Percentiles rank a stretch among this genome's conserved stretches.
Evolutionary conservation across 163 green algal genomes (phyloP).

Genomic region (Chlorella variabilis): DNA sequence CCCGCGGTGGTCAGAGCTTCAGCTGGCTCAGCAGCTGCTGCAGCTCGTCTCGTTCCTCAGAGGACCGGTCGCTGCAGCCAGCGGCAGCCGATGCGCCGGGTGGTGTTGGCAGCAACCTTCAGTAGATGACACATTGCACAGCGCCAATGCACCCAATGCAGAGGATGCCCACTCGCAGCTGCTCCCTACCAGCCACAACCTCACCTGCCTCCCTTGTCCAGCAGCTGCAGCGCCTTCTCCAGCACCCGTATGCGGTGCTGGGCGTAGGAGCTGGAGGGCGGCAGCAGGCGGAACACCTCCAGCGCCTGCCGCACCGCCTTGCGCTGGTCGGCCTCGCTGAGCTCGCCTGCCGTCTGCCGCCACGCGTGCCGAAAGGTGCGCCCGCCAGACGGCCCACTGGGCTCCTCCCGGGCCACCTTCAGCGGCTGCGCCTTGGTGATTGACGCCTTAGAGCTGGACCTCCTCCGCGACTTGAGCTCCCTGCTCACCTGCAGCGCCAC

Average conservation of each 20-base stretch:
- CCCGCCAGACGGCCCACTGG: too few species aligned
- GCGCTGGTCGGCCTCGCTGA: conserved; percentile 38
- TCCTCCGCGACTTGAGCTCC: conserved; percentile 7
- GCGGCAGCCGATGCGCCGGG: too few species aligned
- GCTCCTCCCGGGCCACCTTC: neutral
- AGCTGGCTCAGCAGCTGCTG: conserved; percentile 45
- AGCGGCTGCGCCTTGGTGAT: conserved; percentile 1
- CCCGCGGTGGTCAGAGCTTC: conserved; percentile 36
- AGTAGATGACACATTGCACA: neutral
- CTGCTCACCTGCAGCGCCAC: conserved; percentile 3
- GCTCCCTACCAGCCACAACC: too few species aligned
- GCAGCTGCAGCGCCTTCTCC: conserved; percentile 49
- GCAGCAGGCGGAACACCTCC: conserved; percentile 37
- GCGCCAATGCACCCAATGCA: too few species aligned
- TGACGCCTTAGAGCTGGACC: conserved; percentile 23
- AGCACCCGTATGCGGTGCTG: conserved; percentile 53
- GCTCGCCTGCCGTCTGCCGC: conserved; percentile 7
- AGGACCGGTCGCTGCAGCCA: neutral
- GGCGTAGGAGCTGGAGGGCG: conserved; percentile 50
- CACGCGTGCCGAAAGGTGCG: conserved; percentile 10
- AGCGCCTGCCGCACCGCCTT: conserved; percentile 30
- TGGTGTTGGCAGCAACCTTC: neutral
- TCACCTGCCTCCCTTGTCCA: conserved; percentile 35
- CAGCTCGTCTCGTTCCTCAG: conserved; percentile 38
- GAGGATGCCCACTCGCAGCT: too few species aligned